Evolutionary conservation across 805 yeast species (phyloP).

Genomic region (Schizosaccharomyces pombe): ASM294v3 CU329670.1:2475001-2475500

Average conservation of each 20-base stretch:
- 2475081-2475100: constrained; percentile 63
- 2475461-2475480: constrained; percentile 97
- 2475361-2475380: constrained; percentile 75
- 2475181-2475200: constrained; percentile 95
- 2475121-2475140: constrained; percentile 71
- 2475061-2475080: constrained; percentile 79
- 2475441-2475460: constrained; percentile 75
- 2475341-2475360: constrained; percentile 94
- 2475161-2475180: constrained; percentile 79
- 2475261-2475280: constrained; percentile 79
- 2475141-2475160: constrained; percentile 95
- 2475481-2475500: constrained; percentile 66
- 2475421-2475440: constrained; percentile 62
- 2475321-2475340: constrained; percentile 64
- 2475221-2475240: constrained; percentile 79
- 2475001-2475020: constrained; percentile 63
- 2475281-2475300: constrained; percentile 71
- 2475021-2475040: constrained; percentile 71
- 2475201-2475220: constrained; percentile 83
- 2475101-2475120: constrained; percentile 62
- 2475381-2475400: constrained; percentile 73
- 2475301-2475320: constrained; percentile 61
- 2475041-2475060: constrained; percentile 76
- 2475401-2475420: constrained; percentile 90
- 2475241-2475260: constrained; percentile 68